Evolutionary conservation across 176 grass and related monocot genomes (phyloP), one percentile per base, ranked within the genome.

Genomic region (Thinopyrum elongatum): DNA sequence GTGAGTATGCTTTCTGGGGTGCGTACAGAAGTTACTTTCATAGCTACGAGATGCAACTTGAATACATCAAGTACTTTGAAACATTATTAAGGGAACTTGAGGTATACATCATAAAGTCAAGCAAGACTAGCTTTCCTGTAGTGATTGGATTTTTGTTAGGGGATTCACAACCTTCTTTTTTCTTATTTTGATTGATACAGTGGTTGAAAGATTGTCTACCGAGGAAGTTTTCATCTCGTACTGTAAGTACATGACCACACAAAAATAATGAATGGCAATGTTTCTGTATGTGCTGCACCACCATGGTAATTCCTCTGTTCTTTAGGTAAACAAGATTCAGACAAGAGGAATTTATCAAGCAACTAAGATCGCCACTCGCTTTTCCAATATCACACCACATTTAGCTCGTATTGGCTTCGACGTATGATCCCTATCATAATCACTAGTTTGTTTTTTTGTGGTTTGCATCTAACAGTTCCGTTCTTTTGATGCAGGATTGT

Each of bases 121-220:
- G 46, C 74, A 55, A 85, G 65, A 49, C 30, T 65, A 53, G 46
- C 74, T 29, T 55, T 85, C 21, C 15, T 41, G 4, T 31, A 38
- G 19, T 49, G 44, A 25, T 68, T 75, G 35, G 74, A 65, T 39
- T 39, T 67, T 68, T 78, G 10, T 2, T 49, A 49, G 71, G 30
- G 15, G 74, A 66, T 31, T 78, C 77, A 65, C 27, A 76, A 77
- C n/a, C 44, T 64, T 57, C 25, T 67, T 22, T 74, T 35, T 22
- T n/a, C 4, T 72, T 7, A 47, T 17, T 17, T 49, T 49, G 4
- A 49, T 78, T 8, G 41, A 35, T 33, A 78, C 62, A 85, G 83
- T 85, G 74, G 83, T 78, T 85, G 83, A 34, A 85, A 85, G 42
- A 67, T 17, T 85, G 64, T 66, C 73, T 85, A 33, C 60, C 49